Conservation (phyloP, 148 eudicot genomes). For the Cornus suecica region DNA sequence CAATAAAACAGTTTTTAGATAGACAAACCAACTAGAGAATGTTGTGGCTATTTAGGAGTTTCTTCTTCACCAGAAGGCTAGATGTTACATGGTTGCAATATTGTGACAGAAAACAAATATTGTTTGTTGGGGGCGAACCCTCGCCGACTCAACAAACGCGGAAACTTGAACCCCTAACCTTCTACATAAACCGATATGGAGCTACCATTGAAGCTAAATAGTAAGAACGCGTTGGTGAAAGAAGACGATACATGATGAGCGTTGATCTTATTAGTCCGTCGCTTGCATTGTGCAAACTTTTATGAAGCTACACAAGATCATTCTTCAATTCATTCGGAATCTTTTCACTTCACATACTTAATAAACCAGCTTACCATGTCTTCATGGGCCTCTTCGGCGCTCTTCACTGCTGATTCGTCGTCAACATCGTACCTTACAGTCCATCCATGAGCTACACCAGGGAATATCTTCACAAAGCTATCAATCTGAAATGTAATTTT, state of each 20-base stretch:
- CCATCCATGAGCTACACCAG: slow-evolving; percentile 43
- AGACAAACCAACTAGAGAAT: too few species aligned
- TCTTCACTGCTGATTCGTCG: slow-evolving; percentile 31
- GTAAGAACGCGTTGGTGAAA: too few species aligned
- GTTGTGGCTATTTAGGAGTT: too few species aligned
- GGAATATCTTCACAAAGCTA: slow-evolving; percentile 39
- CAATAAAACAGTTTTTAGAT: too few species aligned
- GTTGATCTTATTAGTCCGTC: neutral
- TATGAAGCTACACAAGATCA: neutral
- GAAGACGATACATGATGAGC: neutral
- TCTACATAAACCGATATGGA: too few species aligned
- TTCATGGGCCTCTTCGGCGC: slow-evolving; percentile 37
- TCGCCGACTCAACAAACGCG: too few species aligned
- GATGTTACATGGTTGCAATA: too few species aligned
- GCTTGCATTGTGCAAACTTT: neutral
- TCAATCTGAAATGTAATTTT: slow-evolving; percentile 18
- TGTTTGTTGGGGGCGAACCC: too few species aligned
- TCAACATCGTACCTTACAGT: slow-evolving; percentile 22
- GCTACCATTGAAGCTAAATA: too few species aligned
- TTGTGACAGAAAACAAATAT: too few species aligned
- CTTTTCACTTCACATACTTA: slow-evolving; percentile 27
- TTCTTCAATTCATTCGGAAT: neutral
- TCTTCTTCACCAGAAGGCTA: too few species aligned
- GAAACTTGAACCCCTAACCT: too few species aligned
- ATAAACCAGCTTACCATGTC: slow-evolving; percentile 36